Evolutionary conservation across 2,329 filamentous ascomycete species (phyloP).

Genomic region (Microdochium trichocladiopsis): DNA sequence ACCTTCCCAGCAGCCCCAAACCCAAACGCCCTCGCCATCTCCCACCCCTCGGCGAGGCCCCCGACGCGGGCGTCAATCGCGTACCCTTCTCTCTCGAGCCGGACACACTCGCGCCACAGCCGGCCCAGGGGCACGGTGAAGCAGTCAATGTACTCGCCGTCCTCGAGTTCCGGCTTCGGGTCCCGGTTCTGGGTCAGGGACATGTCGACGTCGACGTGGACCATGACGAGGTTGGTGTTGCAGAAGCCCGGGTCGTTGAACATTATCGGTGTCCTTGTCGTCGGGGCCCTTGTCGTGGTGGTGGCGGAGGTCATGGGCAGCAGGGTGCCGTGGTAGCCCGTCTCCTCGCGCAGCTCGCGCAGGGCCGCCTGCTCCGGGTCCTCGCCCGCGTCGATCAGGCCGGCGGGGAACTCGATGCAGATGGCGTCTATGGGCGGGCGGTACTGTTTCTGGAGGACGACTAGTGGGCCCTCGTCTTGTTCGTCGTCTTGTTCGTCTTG

Average conservation of each 20-base stretch:
- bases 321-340: conserved; percentile 50
- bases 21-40: conserved; percentile 56
- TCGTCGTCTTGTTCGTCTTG: background rate
- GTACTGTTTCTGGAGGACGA: conserved; percentile 62
- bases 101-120: conserved; percentile 61
- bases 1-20: conserved; percentile 9
- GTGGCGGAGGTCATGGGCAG: background rate
- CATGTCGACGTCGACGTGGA: conserved; percentile 70
- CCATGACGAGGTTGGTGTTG: conserved; percentile 61
- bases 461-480: conserved; percentile 33
- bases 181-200: conserved; percentile 61
- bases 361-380: conserved; percentile 54
- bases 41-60: conserved; percentile 71
- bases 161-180: conserved; percentile 63
- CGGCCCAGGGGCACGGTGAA: conserved; percentile 60
- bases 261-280: conserved; percentile 16
- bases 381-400: conserved; percentile 55
- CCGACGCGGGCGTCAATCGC: conserved; percentile 75
- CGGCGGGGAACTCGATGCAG: conserved; percentile 58
- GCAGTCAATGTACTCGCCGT: conserved; percentile 76
- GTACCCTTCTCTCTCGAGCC: conserved; percentile 62
- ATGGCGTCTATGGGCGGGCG: conserved; percentile 53
- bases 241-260: conserved; percentile 52
- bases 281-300: background rate
- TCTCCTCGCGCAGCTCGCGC: conserved; percentile 60